phyloP scores from a whole-genome alignment of 192 early-diverging fungal species.

The Coemansia sp. region DNA sequence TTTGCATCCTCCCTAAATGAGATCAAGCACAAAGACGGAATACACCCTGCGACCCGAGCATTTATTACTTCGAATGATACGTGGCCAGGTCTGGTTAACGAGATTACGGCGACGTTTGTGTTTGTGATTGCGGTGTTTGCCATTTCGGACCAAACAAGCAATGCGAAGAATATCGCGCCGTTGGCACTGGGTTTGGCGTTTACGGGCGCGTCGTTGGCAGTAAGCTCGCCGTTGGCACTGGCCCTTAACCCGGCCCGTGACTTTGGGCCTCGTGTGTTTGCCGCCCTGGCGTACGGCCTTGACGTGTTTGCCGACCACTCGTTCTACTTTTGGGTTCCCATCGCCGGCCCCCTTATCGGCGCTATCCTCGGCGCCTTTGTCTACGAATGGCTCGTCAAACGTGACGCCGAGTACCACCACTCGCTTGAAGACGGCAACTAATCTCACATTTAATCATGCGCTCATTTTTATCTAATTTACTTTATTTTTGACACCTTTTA shows the following conservation, averaged over 20 bases:
- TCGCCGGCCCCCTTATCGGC: conserved; percentile 60
- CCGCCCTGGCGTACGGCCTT: conserved; percentile 58
- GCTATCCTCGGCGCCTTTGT: conserved; percentile 54
- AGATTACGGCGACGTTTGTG: conserved; percentile 60
- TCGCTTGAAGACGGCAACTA: conserved; percentile 33
- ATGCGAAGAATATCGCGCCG: conserved; percentile 45
- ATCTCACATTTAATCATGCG: background rate
- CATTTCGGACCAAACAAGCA: conserved; percentile 55
- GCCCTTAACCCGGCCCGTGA: conserved; percentile 73
- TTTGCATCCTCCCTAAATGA: conserved; percentile 22
- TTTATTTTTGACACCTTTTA: too few species aligned
- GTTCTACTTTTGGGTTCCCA: conserved; percentile 68
- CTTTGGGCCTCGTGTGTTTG: conserved; percentile 69
- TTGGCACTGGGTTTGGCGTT: conserved; percentile 58
- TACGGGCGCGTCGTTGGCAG: conserved; percentile 50
- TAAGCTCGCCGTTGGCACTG: conserved; percentile 57
- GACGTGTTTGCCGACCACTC: conserved; percentile 57
- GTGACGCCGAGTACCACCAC: conserved; percentile 32
- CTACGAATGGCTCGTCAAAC: conserved; percentile 58
- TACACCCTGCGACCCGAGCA: conserved; percentile 28
- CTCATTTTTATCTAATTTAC: too few species aligned
- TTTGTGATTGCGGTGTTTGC: conserved; percentile 59
- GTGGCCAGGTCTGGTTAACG: conserved; percentile 35
- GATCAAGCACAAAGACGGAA: conserved; percentile 28
- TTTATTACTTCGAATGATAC: conserved; percentile 33